Evolutionary conservation across 352 stramenopile genomes (phyloP), one percentile per base, ranked within the genome.

Genomic region (Phytopythium oedochilum): DNA sequence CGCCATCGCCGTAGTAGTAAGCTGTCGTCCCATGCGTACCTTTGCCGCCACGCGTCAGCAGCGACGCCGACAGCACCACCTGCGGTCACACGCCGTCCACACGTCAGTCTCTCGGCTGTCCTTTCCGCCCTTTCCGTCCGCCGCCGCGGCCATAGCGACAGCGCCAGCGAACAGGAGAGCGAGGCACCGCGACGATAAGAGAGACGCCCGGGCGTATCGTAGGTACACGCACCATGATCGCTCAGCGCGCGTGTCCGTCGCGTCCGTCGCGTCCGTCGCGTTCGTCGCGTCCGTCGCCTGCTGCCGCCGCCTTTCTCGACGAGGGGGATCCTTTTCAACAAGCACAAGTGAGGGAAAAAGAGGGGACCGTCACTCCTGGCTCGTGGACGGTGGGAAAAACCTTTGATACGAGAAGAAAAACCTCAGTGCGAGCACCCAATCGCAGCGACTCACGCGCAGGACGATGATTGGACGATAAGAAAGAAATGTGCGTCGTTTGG

Each of bases 21-120:
- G 32, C 4, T 45, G 18, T 45, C 38, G 23, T 6, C 38, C 11
- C 20, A 36, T 7, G 23, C 28, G 25, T 20, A 90, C 91, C 84
- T 94, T 96, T 97, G 71, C 96, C 96, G 70, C 88, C 96, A 74
- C 96, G 87, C 43, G 94, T 97, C 61, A 97, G 81, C 53, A 99
- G 88, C 40, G 95, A 91, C 56, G 93, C 92, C 42, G 92, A 98
- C 35, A 99, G 86, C 68, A 99, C 95, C 60, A 99, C 96, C 96
- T 96, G 70, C 20, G 2, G 34, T 20, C 36, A 42, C 20, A 42
- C 25, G 53, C 25, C 42, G 23, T 48, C 23, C 22, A 22, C 26
- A 18, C 45, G 45, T 52, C 45, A 52, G 45, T 34, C 23, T 28
- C 18, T 26, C 45, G 10, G 26, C 26, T 6, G 22, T 5, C 22